These are phyloP conservation scores for Cordia subcordata DNA, from an alignment of 257 asterid species.

Conservation along the genomic window DNA sequence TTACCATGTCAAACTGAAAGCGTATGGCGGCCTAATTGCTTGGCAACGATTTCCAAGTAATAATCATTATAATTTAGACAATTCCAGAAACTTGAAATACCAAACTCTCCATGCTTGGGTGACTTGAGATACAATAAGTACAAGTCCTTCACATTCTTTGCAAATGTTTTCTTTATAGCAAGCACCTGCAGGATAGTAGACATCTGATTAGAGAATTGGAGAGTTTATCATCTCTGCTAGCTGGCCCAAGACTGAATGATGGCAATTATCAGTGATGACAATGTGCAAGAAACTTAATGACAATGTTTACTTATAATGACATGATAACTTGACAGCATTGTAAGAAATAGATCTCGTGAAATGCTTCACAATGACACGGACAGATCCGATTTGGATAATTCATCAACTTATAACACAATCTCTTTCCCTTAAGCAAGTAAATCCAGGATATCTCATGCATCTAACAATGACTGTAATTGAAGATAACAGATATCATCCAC, in stretches of 20 bases:
- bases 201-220: constrained; percentile 9
- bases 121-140: constrained; percentile 53
- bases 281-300: too few species aligned
- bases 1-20: constrained; percentile 25
- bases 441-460: too few species aligned
- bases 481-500: too few species aligned
- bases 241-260: not conserved
- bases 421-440: too few species aligned
- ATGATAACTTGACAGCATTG: too few species aligned
- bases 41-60: constrained; percentile 45
- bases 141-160: constrained; percentile 55
- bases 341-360: too few species aligned
- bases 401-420: too few species aligned
- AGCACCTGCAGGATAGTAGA: constrained; percentile 51
- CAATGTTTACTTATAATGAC: too few species aligned
- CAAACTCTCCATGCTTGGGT: constrained; percentile 66
- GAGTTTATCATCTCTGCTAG: constrained; percentile 9
- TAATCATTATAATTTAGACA: constrained; percentile 64
- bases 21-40: constrained; percentile 32
- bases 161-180: constrained; percentile 48
- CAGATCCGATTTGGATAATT: too few species aligned
- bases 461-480: too few species aligned
- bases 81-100: constrained; percentile 79
- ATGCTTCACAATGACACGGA: too few species aligned
- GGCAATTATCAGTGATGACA: too few species aligned